phyloP scores from a whole-genome alignment of 306 rosid species.

The Glycine tomentella region DNA sequence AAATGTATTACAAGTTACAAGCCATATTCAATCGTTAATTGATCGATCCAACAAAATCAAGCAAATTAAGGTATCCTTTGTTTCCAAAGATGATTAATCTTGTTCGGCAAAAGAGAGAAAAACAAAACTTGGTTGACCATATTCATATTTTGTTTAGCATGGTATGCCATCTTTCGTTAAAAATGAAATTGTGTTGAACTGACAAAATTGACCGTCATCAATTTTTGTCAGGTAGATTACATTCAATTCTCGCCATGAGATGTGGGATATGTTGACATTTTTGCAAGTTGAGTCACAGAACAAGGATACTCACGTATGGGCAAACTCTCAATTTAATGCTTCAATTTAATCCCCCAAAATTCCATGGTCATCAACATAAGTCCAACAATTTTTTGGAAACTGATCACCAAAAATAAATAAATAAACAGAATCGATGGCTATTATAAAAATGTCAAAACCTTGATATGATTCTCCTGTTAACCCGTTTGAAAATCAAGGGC shows the following conservation, averaged over 20 bases:
- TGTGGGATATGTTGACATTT: not conserved
- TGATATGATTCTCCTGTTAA: not conserved
- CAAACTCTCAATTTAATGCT: not conserved
- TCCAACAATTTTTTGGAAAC: not conserved
- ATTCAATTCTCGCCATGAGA: not conserved
- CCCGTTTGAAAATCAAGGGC: not conserved
- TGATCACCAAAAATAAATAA: not conserved
- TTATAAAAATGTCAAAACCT: not conserved
- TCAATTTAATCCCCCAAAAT: not conserved
- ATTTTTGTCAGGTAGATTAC: not conserved
- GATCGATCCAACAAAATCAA: slow-evolving; percentile 29
- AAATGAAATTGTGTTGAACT: not conserved
- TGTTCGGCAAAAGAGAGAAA: not conserved
- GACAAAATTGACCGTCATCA: not conserved
- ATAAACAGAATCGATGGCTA: not conserved
- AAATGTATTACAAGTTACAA: not conserved
- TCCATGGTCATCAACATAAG: not conserved
- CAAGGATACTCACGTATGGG: not conserved
- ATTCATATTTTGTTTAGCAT: no score
- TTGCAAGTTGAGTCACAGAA: not conserved
- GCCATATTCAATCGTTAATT: not conserved
- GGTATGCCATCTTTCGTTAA: no score
- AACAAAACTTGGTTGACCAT: not conserved
- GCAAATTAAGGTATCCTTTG: slow-evolving; percentile 34
- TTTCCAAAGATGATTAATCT: not conserved